Evolutionary conservation across 2,329 filamentous ascomycete genomes (phyloP).

Genomic region (Penicillium verrucosum): DNA sequence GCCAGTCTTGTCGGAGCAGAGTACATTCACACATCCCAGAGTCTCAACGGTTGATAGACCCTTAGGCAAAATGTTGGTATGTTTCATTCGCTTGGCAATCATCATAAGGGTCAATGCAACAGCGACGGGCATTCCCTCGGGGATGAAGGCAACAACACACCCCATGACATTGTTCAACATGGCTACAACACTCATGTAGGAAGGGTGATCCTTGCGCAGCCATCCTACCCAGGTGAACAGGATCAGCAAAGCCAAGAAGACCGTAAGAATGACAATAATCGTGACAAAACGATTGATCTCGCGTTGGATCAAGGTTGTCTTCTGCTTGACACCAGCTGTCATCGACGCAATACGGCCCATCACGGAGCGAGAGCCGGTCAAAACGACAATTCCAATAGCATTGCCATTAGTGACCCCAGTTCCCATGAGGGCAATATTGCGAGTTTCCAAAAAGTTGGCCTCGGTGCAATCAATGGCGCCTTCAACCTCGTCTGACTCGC

Average conservation of each 20-base stretch:
- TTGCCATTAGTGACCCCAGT: slow-evolving; percentile 72
- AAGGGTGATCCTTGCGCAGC: slow-evolving; percentile 61
- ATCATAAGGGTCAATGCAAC: slow-evolving; percentile 71
- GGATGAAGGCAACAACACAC: slow-evolving; percentile 74
- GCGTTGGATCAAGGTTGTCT: slow-evolving; percentile 66
- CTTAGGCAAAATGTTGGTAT: slow-evolving; percentile 75
- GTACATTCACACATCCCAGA: slow-evolving; percentile 68
- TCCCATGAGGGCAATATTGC: slow-evolving; percentile 72
- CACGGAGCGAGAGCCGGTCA: slow-evolving; percentile 68
- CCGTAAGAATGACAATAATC: slow-evolving; percentile 67
- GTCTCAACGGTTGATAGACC: slow-evolving; percentile 77
- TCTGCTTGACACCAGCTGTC: slow-evolving; percentile 67
- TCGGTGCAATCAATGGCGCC: slow-evolving; percentile 65
- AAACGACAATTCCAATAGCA: slow-evolving; percentile 65
- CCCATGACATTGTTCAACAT: slow-evolving; percentile 72
- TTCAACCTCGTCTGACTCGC: slow-evolving; percentile 65
- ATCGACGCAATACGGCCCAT: slow-evolving; percentile 74
- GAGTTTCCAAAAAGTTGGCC: slow-evolving; percentile 72
- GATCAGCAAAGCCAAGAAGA: slow-evolving; percentile 56
- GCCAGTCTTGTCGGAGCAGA: slow-evolving; percentile 77
- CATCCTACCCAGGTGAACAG: slow-evolving; percentile 61
- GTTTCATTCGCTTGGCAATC: slow-evolving; percentile 70
- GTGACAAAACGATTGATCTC: slow-evolving; percentile 71
- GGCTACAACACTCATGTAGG: slow-evolving; percentile 68
- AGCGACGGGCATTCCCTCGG: slow-evolving; percentile 69